Evolutionary conservation across 2,329 filamentous ascomycete genomes (phyloP).

Genomic region (Davidsoniella eucalypti): DNA sequence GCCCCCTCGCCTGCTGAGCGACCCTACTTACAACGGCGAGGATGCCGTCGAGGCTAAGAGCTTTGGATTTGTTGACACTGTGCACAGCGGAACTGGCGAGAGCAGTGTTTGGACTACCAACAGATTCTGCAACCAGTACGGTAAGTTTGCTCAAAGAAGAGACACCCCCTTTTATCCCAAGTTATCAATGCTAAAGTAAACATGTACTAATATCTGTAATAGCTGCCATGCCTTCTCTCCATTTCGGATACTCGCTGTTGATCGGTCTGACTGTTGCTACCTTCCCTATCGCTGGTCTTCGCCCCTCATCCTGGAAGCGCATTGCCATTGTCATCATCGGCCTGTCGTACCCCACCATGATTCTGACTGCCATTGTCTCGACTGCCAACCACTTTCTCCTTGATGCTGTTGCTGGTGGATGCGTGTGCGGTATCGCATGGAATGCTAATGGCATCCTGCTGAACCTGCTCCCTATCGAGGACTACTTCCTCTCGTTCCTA

Average conservation of each 20-base stretch:
- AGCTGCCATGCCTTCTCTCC: slow-evolving; percentile 60
- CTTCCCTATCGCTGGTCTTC: slow-evolving; percentile 41
- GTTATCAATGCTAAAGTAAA: neutral
- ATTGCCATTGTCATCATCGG: slow-evolving; percentile 29
- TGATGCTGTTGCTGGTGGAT: slow-evolving; percentile 51
- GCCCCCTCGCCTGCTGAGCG: slow-evolving; percentile 43
- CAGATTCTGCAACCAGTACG: slow-evolving; percentile 60
- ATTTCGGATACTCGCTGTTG: slow-evolving; percentile 60
- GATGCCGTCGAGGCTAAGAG: slow-evolving; percentile 42
- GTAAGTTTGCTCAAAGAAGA: slow-evolving; percentile 22
- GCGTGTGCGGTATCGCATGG: slow-evolving; percentile 51
- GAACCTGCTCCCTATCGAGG: slow-evolving; percentile 48
- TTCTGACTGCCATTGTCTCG: slow-evolving; percentile 50
- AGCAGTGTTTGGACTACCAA: slow-evolving; percentile 58
- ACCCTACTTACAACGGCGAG: slow-evolving; percentile 35
- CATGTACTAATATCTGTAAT: slow-evolving; percentile 10
- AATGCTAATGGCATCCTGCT: slow-evolving; percentile 35
- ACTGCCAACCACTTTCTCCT: slow-evolving; percentile 61
- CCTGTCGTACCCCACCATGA: slow-evolving; percentile 46
- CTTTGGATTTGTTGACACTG: slow-evolving; percentile 45
- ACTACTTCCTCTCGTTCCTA: slow-evolving; percentile 47
- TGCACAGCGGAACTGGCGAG: slow-evolving; percentile 31
- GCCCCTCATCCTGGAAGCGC: slow-evolving; percentile 35
- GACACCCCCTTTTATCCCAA: neutral
- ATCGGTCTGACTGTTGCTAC: slow-evolving; percentile 53